Evolutionary conservation across 2,329 filamentous ascomycete genomes (phyloP).

Genomic region (Scolecobasidium constrictum): DNA sequence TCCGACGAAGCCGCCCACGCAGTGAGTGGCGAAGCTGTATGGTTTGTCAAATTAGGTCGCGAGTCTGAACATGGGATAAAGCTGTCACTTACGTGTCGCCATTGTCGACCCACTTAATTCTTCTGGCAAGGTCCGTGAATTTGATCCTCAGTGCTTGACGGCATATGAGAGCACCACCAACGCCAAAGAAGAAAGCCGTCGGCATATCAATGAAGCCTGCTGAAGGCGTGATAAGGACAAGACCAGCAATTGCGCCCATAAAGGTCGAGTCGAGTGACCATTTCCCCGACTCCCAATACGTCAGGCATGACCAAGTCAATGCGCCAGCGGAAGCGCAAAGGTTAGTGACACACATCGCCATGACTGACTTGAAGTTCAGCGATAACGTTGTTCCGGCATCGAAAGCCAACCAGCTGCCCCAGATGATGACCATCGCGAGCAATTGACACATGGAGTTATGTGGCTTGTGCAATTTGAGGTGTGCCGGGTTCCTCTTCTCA

Average conservation of each 20-base stretch:
- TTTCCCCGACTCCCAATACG: conserved; percentile 80
- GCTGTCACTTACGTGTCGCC: too few species aligned
- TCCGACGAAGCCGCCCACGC: conserved; percentile 65
- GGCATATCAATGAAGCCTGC: conserved; percentile 79
- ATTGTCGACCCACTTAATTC: conserved; percentile 68
- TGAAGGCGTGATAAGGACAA: conserved; percentile 81
- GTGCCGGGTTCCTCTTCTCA: conserved; percentile 69
- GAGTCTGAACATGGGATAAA: too few species aligned
- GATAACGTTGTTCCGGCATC: conserved; percentile 75
- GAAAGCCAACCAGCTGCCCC: conserved; percentile 95
- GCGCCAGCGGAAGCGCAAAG: conserved; percentile 74
- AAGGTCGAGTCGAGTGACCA: conserved; percentile 93
- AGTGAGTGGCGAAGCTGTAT: conserved; percentile 77
- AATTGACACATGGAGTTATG: conserved; percentile 92
- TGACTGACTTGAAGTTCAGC: conserved; percentile 73
- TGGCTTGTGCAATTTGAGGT: conserved; percentile 75
- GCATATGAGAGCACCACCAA: conserved; percentile 66
- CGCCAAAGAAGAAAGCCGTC: conserved; percentile 70
- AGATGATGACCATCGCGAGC: conserved; percentile 84
- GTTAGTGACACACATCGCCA: conserved; percentile 81
- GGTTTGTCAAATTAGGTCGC: too few species aligned
- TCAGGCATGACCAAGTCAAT: conserved; percentile 79
- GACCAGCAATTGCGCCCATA: conserved; percentile 75
- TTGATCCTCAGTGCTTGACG: conserved; percentile 74
- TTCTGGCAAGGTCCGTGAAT: conserved; percentile 64